These are phyloP conservation scores for Seminavis robusta DNA, from an alignment of 108 stramenopile species.

Conservation along the genomic window DNA sequence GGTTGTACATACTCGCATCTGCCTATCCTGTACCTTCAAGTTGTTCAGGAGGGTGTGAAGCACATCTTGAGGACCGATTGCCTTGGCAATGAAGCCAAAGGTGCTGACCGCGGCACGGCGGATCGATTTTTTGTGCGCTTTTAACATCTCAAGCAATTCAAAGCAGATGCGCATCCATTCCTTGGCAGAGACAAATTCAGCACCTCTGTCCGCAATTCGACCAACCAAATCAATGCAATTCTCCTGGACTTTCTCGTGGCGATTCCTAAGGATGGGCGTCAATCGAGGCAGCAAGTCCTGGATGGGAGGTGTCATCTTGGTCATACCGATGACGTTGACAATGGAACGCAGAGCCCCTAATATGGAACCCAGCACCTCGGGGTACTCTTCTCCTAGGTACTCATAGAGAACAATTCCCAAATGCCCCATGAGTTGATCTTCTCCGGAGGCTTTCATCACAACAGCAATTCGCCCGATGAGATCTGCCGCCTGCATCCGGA, in stretches of 20 bases:
- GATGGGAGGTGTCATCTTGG: slow-evolving; percentile 97
- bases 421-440: slow-evolving; percentile 98
- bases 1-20: slow-evolving; percentile 99
- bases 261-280: slow-evolving; percentile 98
- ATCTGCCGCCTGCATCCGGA: slow-evolving; percentile 99
- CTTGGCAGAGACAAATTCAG: slow-evolving; percentile 94
- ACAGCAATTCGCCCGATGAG: slow-evolving; percentile 96
- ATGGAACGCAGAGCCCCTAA: slow-evolving; percentile 94
- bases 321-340: slow-evolving; percentile 98
- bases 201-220: slow-evolving; percentile 96
- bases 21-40: slow-evolving; percentile 97
- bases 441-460: slow-evolving; percentile 96
- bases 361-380: slow-evolving; percentile 95
- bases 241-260: slow-evolving; percentile 98
- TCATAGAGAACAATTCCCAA: slow-evolving; percentile 98
- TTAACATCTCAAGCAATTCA: slow-evolving; percentile 97
- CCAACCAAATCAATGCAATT: slow-evolving; percentile 97
- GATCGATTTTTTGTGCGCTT: slow-evolving; percentile 98
- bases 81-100: slow-evolving; percentile 99
- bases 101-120: slow-evolving; percentile 97
- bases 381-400: slow-evolving; percentile 99
- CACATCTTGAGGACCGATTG: slow-evolving; percentile 99
- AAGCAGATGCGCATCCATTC: slow-evolving; percentile 99
- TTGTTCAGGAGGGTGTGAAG: slow-evolving; percentile 98
- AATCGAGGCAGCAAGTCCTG: slow-evolving; percentile 95